Evolutionary conservation across 2,329 filamentous ascomycete species (phyloP).

Genomic region (Ophiocordyceps camponoti-floridani): DNA sequence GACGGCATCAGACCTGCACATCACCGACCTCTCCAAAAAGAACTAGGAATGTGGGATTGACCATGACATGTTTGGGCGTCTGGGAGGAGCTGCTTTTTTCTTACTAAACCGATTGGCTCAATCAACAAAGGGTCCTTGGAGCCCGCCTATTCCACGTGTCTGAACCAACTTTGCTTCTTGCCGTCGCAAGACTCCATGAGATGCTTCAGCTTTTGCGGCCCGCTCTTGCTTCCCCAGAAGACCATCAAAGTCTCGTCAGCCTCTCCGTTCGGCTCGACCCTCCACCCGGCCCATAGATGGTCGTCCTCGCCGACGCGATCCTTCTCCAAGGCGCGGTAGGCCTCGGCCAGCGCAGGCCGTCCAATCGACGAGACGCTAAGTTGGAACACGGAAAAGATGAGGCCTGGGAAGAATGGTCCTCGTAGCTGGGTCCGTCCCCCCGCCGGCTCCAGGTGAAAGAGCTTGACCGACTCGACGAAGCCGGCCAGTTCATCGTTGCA

Average conservation of each 20-base stretch:
- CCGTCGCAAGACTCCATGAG: conserved; percentile 7
- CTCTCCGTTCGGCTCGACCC: conserved; percentile 18
- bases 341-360: conserved; percentile 14
- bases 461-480: conserved; percentile 16
- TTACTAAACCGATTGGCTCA: conserved; percentile 20
- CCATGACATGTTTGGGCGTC: conserved; percentile 26
- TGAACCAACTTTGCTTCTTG: conserved; percentile 8
- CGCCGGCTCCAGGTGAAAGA: conserved; percentile 23
- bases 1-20: conserved; percentile 24
- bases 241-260: conserved; percentile 19
- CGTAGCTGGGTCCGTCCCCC: conserved; percentile 8
- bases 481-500: conserved; percentile 14
- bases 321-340: conserved; percentile 15
- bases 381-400: conserved; percentile 16
- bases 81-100: conserved; percentile 35
- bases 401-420: conserved; percentile 8
- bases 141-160: conserved; percentile 6
- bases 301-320: too few species aligned
- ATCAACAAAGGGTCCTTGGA: conserved; percentile 12
- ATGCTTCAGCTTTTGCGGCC: conserved; percentile 13
- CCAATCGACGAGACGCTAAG: conserved; percentile 13
- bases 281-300: conserved; percentile 21
- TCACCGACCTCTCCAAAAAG: conserved; percentile 40
- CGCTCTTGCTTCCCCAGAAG: conserved; percentile 18
- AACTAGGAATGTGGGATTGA: conserved; percentile 12